Percentiles rank a stretch among this genome's conserved stretches.
Conservation (phyloP, 2,329 filamentous ascomycete species). For the Cytospora leucostoma region DNA sequence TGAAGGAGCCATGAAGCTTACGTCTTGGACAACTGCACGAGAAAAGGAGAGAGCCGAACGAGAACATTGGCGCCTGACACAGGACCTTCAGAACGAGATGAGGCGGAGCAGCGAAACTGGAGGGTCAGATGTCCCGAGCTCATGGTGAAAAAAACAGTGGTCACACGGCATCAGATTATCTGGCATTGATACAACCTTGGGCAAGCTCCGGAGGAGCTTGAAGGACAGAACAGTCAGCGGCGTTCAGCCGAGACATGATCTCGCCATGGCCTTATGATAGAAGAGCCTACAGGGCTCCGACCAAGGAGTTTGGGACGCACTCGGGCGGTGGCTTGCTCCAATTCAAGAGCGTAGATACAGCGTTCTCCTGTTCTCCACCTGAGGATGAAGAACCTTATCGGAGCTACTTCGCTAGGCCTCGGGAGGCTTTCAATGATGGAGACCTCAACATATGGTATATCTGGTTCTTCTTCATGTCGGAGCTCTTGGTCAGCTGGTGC, state of each 20-base stretch:
- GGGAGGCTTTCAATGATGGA: no score
- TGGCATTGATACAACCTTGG: constrained; percentile 17
- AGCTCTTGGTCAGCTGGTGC: no score
- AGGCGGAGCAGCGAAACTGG: constrained; percentile 30
- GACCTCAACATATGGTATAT: no score
- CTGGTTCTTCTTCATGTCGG: no score
- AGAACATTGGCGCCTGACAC: constrained; percentile 24
- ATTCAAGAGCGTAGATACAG: no score
- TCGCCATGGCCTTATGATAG: no score
- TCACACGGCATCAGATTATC: constrained; percentile 30
- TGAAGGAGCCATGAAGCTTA: constrained; percentile 43
- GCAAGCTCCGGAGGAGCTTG: constrained; percentile 7
- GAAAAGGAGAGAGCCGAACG: constrained; percentile 33
- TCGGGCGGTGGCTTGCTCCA: no score
- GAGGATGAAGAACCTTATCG: no score
- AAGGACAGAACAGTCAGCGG: neutral
- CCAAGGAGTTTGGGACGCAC: no score
- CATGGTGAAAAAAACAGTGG: constrained; percentile 31
- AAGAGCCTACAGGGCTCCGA: no score
- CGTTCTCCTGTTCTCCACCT: no score
- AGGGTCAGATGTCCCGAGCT: constrained; percentile 20
- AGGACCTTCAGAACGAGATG: constrained; percentile 7
- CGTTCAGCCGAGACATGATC: neutral
- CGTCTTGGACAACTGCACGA: constrained; percentile 44
- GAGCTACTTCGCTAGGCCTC: no score